phyloP scores from a whole-genome alignment of 202 grass and related monocot genomes.

The Musa balbisiana region DNA sequence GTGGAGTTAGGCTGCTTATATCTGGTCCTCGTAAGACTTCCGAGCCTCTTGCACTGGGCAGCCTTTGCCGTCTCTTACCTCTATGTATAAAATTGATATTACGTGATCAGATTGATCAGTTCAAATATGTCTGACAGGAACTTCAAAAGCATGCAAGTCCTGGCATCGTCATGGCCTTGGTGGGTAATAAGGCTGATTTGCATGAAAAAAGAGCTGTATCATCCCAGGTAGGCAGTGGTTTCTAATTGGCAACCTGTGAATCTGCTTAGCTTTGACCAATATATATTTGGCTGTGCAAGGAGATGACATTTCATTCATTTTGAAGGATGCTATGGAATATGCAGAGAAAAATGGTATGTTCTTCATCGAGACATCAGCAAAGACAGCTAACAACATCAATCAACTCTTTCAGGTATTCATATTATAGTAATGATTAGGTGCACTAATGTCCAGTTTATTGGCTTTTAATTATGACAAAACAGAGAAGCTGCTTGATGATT shows the following conservation, averaged over 20 bases:
- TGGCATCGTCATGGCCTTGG: slow-evolving; percentile 87
- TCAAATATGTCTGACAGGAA: slow-evolving; percentile 39
- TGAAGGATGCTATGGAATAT: slow-evolving; percentile 74
- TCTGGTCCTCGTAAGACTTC: too few relatives aligned
- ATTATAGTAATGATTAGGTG: background rate
- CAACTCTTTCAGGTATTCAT: slow-evolving; percentile 80
- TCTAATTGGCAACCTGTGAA: background rate
- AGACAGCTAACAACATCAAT: slow-evolving; percentile 92
- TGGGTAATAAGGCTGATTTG: slow-evolving; percentile 91
- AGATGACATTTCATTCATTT: slow-evolving; percentile 8
- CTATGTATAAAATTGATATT: background rate
- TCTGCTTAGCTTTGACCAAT: background rate
- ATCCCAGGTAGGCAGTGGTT: slow-evolving; percentile 38
- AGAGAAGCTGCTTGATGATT: too few relatives aligned
- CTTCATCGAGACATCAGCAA: slow-evolving; percentile 95
- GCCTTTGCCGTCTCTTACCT: background rate
- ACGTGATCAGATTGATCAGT: background rate
- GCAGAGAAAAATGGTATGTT: slow-evolving; percentile 87
- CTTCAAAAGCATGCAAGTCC: slow-evolving; percentile 90
- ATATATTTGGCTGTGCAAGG: background rate
- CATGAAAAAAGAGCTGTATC: slow-evolving; percentile 70
- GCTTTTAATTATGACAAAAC: too few relatives aligned
- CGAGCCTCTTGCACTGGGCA: background rate
- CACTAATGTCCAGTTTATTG: background rate
- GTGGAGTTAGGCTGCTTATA: background rate